Conservation (phyloP, 768 basidiomycete genomes). For the Psilocybe tampanensis region DNA sequence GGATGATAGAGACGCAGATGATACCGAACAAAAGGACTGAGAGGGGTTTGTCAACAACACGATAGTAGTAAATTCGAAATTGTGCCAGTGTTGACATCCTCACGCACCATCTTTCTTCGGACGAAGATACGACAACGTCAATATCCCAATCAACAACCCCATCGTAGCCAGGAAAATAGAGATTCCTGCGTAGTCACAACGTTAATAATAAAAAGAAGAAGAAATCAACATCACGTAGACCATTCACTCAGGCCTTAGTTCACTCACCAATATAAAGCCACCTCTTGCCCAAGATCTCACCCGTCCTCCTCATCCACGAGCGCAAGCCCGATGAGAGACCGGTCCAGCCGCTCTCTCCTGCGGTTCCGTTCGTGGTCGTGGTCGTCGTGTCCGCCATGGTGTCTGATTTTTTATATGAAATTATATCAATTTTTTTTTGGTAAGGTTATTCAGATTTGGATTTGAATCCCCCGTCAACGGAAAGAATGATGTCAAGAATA, state of each 20-base stretch:
- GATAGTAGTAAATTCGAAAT: too few species aligned
- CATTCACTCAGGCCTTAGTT: neutral
- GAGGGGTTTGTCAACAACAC: too few species aligned
- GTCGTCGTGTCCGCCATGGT: neutral
- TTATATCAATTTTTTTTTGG: too few species aligned
- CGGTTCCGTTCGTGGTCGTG: too few species aligned
- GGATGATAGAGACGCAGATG: constrained; percentile 25
- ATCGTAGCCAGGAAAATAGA: constrained; percentile 28
- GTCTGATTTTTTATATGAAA: neutral
- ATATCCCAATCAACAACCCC: constrained; percentile 29
- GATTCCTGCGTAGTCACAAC: constrained; percentile 16
- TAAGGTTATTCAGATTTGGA: constrained; percentile 1
- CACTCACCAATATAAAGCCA: constrained; percentile 28
- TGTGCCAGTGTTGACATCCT: neutral
- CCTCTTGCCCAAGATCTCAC: constrained; percentile 17
- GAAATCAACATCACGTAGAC: neutral
- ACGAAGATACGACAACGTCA: constrained; percentile 30
- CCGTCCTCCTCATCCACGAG: constrained; percentile 14
- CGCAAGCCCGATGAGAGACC: constrained; percentile 21
- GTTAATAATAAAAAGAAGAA: neutral
- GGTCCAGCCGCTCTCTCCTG: constrained; percentile 23
- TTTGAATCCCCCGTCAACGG: constrained; percentile 4
- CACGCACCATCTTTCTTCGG: constrained; percentile 30
- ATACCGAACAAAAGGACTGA: constrained; percentile 30
- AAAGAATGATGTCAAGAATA: too few species aligned